phyloP scores from a whole-genome alignment of 2,329 filamentous ascomycete genomes.

The Hymenoscyphus albidus region DNA sequence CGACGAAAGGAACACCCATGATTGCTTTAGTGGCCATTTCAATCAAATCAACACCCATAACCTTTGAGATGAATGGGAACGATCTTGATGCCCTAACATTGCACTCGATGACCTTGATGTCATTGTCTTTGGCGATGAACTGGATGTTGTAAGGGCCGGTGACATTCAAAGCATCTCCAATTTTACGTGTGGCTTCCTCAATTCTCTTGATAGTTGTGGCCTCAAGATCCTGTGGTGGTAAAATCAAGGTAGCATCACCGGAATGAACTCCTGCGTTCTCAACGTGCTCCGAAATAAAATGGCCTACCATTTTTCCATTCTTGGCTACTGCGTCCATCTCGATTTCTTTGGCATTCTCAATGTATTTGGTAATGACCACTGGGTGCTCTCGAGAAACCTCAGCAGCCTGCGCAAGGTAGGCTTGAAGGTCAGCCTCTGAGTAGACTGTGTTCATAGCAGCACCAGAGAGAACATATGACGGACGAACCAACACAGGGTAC shows the following conservation, averaged over 20 bases:
- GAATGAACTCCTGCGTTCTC: constrained; percentile 99
- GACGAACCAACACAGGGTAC: constrained; percentile 91
- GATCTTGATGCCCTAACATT: constrained; percentile 95
- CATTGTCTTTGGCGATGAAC: constrained; percentile 98
- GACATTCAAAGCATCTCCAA: constrained; percentile 87
- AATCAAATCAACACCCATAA: constrained; percentile 95
- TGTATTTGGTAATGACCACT: constrained; percentile 98
- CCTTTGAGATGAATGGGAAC: constrained; percentile 97
- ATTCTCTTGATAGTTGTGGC: constrained; percentile 85
- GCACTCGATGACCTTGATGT: constrained; percentile 99
- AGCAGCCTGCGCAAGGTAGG: constrained; percentile 82
- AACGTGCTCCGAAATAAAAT: constrained; percentile 98
- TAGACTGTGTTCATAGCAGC: constrained; percentile 99
- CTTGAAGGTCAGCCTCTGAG: constrained; percentile 86
- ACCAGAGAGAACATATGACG: constrained; percentile 94
- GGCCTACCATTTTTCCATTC: constrained; percentile 83
- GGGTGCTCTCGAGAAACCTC: constrained; percentile 94
- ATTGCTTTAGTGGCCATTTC: constrained; percentile 99
- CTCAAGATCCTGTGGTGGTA: constrained; percentile 91
- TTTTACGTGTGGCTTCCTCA: constrained; percentile 92
- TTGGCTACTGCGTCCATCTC: constrained; percentile 98
- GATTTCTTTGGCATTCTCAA: constrained; percentile 98
- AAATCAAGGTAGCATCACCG: constrained; percentile 90
- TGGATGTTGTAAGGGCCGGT: constrained; percentile 98
- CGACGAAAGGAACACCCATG: constrained; percentile 74